Conservation (phyloP, 331 rosid species). For the Prunus yedoensis region DNA sequence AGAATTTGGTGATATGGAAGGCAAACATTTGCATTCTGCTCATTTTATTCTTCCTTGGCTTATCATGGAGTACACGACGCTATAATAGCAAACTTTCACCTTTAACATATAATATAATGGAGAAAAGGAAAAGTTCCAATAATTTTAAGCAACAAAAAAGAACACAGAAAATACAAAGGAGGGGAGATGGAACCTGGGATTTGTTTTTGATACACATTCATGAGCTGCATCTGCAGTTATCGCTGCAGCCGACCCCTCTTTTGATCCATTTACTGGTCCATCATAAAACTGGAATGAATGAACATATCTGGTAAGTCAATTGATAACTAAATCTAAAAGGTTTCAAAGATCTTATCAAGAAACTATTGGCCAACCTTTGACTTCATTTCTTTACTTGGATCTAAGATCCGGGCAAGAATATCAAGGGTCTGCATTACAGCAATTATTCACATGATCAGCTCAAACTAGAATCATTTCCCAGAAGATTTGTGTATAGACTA, state of each 20-base stretch:
- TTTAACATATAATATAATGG: not conserved
- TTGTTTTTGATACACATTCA: slow-evolving; percentile 25
- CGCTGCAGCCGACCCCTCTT: slow-evolving; percentile 32
- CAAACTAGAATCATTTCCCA: slow-evolving; percentile 5
- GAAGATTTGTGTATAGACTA: slow-evolving; percentile 1
- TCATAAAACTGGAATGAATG: slow-evolving; percentile 68
- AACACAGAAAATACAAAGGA: not conserved
- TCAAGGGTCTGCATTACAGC: slow-evolving; percentile 59
- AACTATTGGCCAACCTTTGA: slow-evolving; percentile 57
- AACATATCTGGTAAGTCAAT: slow-evolving; percentile 42
- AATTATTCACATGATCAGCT: slow-evolving; percentile 27
- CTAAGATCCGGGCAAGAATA: slow-evolving; percentile 65
- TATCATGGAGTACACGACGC: not conserved
- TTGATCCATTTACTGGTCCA: slow-evolving; percentile 59
- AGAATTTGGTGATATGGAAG: not conserved
- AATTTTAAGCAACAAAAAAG: not conserved
- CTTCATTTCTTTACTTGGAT: slow-evolving; percentile 74
- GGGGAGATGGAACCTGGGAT: slow-evolving; percentile 39
- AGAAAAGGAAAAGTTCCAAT: not conserved
- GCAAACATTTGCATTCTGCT: not conserved
- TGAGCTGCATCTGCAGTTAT: slow-evolving; percentile 30
- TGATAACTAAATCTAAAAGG: slow-evolving; percentile 20
- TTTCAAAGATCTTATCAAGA: slow-evolving; percentile 21
- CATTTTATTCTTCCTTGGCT: not conserved
- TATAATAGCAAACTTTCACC: not conserved